Percentiles rank a stretch among this genome's conserved stretches.
phyloP scores from a whole-genome alignment of 192 early-diverging fungal species.

The Blastocladiella britannica region DNA sequence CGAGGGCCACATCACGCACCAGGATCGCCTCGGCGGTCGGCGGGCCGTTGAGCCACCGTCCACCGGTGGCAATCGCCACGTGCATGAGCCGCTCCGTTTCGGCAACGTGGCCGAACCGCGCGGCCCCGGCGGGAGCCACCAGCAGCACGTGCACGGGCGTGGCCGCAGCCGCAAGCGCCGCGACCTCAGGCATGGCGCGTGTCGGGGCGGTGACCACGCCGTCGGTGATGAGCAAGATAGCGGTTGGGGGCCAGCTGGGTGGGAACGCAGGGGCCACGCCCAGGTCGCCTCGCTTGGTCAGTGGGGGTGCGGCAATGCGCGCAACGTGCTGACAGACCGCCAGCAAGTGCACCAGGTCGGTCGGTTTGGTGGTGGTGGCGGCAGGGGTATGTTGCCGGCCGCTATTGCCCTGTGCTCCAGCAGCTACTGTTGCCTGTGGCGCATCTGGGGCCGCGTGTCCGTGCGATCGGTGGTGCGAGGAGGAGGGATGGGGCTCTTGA shows the following conservation, averaged over 20 bases:
- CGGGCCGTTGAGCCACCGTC: not conserved
- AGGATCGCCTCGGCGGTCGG: too few species aligned
- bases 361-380: too few species aligned
- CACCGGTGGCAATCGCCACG: not conserved
- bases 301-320: not conserved
- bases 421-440: too few species aligned
- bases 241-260: too few species aligned
- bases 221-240: not conserved
- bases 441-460: too few species aligned
- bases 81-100: not conserved
- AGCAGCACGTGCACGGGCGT: not conserved
- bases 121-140: not conserved
- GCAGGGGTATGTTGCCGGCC: too few species aligned
- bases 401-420: too few species aligned
- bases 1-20: too few species aligned
- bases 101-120: not conserved
- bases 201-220: not conserved
- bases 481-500: too few species aligned
- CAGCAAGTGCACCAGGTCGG: not conserved
- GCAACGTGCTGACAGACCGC: not conserved
- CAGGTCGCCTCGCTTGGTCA: too few species aligned
- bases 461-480: too few species aligned
- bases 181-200: not conserved
- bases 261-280: too few species aligned
- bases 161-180: not conserved